Conservation (phyloP, 2,329 filamentous ascomycete genomes). For the Ophiostoma novo-ulmi region DNA sequence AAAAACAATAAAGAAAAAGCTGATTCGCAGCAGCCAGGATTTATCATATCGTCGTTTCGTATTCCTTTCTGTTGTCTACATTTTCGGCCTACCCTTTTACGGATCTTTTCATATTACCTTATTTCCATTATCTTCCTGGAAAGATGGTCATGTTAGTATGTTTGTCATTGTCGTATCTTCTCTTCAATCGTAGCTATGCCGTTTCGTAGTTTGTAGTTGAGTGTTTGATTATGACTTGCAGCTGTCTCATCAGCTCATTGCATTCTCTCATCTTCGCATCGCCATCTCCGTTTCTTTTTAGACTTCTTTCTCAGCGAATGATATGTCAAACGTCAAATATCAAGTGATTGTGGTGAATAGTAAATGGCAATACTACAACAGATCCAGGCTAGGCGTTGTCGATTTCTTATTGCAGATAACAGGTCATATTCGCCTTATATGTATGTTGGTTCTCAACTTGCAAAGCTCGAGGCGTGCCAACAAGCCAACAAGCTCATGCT, state of each 20-base stretch:
- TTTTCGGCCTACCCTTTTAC: neutral
- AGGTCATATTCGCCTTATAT: neutral
- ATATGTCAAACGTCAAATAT: neutral
- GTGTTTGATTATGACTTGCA: neutral
- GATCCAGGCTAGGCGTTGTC: constrained; percentile 7
- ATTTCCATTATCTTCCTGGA: neutral
- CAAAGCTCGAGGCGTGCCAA: neutral
- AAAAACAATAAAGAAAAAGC: neutral
- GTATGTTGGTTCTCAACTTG: neutral
- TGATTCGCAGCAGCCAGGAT: neutral
- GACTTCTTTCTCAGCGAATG: neutral
- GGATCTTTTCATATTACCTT: neutral
- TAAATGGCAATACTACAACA: constrained; percentile 14
- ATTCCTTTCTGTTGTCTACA: neutral
- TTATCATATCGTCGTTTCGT: neutral
- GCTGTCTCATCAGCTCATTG: neutral
- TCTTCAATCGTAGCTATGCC: neutral
- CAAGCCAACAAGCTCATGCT: no score
- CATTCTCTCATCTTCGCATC: neutral
- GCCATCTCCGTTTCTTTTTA: neutral
- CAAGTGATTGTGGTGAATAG: neutral
- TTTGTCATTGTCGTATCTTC: neutral
- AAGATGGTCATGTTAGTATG: neutral
- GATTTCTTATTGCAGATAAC: constrained; percentile 1
- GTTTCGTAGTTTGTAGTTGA: neutral